Conservation (phyloP, 2,329 filamentous ascomycete species). For the Xylaria arbuscula region DNA sequence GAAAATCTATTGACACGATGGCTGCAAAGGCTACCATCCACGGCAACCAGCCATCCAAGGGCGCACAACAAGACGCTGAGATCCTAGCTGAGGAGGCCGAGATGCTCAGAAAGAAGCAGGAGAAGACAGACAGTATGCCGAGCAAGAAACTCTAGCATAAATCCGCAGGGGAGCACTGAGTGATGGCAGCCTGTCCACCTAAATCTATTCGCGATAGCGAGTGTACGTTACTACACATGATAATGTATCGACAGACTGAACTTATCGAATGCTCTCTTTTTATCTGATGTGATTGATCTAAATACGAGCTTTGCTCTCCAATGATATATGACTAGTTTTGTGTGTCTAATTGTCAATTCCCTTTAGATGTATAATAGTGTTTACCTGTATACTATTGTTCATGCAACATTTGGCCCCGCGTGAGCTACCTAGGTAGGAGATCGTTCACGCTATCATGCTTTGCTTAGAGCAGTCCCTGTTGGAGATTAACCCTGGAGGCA, state of each 20-base stretch:
- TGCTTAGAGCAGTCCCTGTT: conserved; percentile 8
- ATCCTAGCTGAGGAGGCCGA: conserved; percentile 47
- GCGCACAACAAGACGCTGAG: conserved; percentile 45
- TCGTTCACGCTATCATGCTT: not conserved
- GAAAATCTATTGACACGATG: not conserved
- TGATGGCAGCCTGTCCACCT: not conserved
- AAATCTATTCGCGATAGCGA: not conserved
- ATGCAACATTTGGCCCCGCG: not conserved
- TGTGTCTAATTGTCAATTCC: not conserved
- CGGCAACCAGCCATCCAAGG: conserved; percentile 44
- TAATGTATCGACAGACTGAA: not conserved
- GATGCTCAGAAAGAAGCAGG: conserved; percentile 44
- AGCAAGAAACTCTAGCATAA: conserved; percentile 40
- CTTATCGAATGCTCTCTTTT: too few relatives aligned
- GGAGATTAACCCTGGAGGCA: conserved; percentile 25
- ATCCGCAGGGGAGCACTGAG: conserved; percentile 18
- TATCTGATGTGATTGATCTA: not conserved
- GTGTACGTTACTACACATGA: not conserved
- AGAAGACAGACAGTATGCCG: conserved; percentile 42
- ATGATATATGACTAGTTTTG: not conserved
- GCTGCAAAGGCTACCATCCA: conserved; percentile 43
- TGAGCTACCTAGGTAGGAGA: not conserved
- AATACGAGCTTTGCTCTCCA: not conserved
- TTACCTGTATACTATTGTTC: not conserved
- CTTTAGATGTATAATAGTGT: not conserved